Percentiles rank a stretch among this genome's conserved stretches.
Conservation (phyloP, 1,284 basidiomycete genomes). For the Pseudozyma sp. region DNA sequence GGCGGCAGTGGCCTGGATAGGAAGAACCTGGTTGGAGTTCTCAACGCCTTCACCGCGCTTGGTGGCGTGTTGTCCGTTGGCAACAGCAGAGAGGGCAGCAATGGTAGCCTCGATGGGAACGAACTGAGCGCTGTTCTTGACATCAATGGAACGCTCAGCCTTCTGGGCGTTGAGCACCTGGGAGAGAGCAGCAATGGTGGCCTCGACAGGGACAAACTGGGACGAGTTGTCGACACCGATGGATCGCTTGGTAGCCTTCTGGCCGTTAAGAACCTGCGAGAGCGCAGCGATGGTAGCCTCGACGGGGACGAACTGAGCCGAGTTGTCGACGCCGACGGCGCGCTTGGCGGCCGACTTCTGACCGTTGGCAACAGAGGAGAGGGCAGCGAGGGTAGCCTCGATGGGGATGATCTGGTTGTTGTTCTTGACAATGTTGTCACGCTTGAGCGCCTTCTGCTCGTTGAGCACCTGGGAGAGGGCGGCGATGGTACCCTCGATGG, state of each 20-base stretch:
- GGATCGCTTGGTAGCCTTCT: slow-evolving; percentile 21
- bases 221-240: slow-evolving; percentile 21
- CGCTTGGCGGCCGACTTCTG: slow-evolving; percentile 25
- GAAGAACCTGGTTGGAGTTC: slow-evolving; percentile 28
- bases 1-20: slow-evolving; percentile 28
- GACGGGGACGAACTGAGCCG: slow-evolving; percentile 34
- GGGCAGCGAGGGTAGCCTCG: slow-evolving; percentile 39
- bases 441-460: slow-evolving; percentile 25
- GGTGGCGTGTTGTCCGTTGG: slow-evolving; percentile 32
- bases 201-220: slow-evolving; percentile 38
- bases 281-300: slow-evolving; percentile 45
- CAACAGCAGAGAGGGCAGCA: slow-evolving; percentile 39
- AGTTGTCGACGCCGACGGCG: slow-evolving; percentile 27
- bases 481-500: slow-evolving; percentile 41
- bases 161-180: slow-evolving; percentile 33
- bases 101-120: slow-evolving; percentile 39
- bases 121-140: slow-evolving; percentile 32
- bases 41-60: slow-evolving; percentile 32
- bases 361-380: slow-evolving; percentile 37
- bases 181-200: slow-evolving; percentile 35
- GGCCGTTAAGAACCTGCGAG: slow-evolving; percentile 31
- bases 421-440: slow-evolving; percentile 32
- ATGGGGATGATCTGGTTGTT: slow-evolving; percentile 27
- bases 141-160: slow-evolving; percentile 11
- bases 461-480: slow-evolving; percentile 37